Evolutionary conservation across 768 basidiomycete genomes (phyloP).

Genomic region (Naganishia vaughanmartiniae): DNA sequence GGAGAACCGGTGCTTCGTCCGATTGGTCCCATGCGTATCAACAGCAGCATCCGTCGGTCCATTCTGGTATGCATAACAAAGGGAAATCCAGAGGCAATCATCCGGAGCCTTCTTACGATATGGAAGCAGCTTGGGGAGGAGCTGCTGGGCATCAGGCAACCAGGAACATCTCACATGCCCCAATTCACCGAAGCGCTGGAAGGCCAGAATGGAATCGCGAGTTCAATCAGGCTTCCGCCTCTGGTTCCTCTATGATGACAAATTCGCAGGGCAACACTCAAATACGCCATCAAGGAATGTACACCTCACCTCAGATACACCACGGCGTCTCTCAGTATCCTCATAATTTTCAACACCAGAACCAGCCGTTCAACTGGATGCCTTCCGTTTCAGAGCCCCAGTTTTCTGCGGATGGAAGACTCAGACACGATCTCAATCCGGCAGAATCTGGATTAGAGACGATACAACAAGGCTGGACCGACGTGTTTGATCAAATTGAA

Average conservation of each 20-base stretch:
- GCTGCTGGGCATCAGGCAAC: neutral
- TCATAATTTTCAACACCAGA: slow-evolving; percentile 1
- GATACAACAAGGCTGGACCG: slow-evolving; percentile 15
- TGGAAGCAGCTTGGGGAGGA: slow-evolving; percentile 9
- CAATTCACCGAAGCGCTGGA: neutral
- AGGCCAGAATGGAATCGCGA: neutral
- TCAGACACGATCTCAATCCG: neutral
- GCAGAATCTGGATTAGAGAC: neutral
- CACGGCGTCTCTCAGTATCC: neutral
- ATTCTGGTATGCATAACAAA: neutral
- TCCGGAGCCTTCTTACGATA: neutral
- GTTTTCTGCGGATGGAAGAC: slow-evolving; percentile 10
- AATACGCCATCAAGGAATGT: neutral
- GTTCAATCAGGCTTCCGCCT: neutral
- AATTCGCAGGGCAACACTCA: neutral
- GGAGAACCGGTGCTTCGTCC: neutral
- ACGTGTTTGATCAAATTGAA: slow-evolving; percentile 21
- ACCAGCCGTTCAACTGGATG: neutral
- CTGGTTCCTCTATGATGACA: neutral
- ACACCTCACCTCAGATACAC: neutral
- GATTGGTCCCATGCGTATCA: slow-evolving; percentile 14
- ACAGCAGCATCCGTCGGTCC: neutral
- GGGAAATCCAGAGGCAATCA: slow-evolving; percentile 2
- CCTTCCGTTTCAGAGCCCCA: slow-evolving; percentile 18
- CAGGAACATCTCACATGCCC: neutral